Conservation (phyloP, 176 grass and related monocot genomes). For the Hordeum vulgare region MorexV3_pseudomolecules_assembly NC_058524.1:343075772-343076271, state of each 20-base stretch:
- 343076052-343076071: constrained; percentile 70
- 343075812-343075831: constrained; percentile 11
- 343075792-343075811: constrained; percentile 26
- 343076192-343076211: constrained; percentile 62
- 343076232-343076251: constrained; percentile 50
- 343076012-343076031: constrained; percentile 12
- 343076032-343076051: constrained; percentile 48
- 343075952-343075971: constrained; percentile 20
- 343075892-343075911: neutral
- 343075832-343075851: constrained; percentile 16
- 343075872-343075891: neutral
- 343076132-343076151: constrained; percentile 70
- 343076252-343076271: constrained; percentile 47
- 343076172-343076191: constrained; percentile 85
- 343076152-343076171: constrained; percentile 67
- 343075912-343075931: neutral
- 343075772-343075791: constrained; percentile 9
- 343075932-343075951: constrained; percentile 20
- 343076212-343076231: constrained; percentile 61
- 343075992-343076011: constrained; percentile 15
- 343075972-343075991: constrained; percentile 23
- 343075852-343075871: constrained; percentile 13
- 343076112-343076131: constrained; percentile 72
- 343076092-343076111: constrained; percentile 38
- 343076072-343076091: constrained; percentile 73